Base-by-base conservation (phyloP, 352 stramenopile species). In the Phytophthora cryptogea region DNA sequence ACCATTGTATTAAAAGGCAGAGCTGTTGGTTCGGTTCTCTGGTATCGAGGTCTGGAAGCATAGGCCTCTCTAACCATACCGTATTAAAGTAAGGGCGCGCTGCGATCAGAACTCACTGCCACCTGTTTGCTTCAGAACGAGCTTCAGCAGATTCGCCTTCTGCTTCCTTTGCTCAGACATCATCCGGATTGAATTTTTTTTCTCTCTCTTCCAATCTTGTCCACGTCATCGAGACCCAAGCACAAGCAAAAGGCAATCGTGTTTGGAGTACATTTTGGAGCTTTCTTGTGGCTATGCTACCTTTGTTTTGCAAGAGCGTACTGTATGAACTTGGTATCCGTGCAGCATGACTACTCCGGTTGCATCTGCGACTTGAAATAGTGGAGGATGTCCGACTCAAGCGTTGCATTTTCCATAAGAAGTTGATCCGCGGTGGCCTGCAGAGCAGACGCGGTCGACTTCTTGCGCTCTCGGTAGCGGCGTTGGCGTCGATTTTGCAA, bases 401-500 rank as follows among this genome's bases (percentile, higher is more conserved):
- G 58, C 39, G 72, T 72, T 51, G 53, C 60, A 13, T 92, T 73
- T 54, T 92, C 77, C 41, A 74, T 59, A 7, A 63, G 48, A 28
- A 94, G 66, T n/a, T 78, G 71, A 2, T 82, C 60, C 37, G 74
- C 63, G 2, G 72, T 81, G 8, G 17, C 27, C 31, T 78, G 54
- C 46, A 79, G 35, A 2, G 60, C 59, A 9, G 66, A 75, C 39
- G 53, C 49, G 11, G 51, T 76, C 3, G 59, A 68, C 32, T 82
- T 79, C 39, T 82, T 82, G 39, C 73, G 73, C 45, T 75, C 73
- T 50, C 73, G 73, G 45, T 82, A 82, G 50, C 73, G 73, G 4
- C 63, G 70, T 47, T 82, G 73, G 5, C 73, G 73, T 31, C 71
- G 33, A 50, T 78, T 82, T 43, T 82, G 73, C 23, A 82, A 51